Conservation (phyloP, 345 rosid genomes). For the Euphorbia lathyris region DNA sequence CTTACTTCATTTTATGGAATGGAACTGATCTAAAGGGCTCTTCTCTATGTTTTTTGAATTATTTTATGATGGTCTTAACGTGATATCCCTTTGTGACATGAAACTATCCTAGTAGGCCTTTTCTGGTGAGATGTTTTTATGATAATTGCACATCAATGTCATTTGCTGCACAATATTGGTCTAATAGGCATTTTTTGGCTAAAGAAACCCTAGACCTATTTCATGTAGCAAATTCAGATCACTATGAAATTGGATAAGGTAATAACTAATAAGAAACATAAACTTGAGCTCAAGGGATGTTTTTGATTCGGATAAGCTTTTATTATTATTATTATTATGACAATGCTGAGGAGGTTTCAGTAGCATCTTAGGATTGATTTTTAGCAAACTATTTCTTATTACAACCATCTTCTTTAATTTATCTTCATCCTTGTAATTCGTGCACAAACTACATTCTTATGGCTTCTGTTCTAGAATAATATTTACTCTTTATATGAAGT, state of each 20-base stretch:
- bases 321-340: too few relatives aligned
- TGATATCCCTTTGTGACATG: not conserved
- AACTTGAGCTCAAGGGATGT: not conserved
- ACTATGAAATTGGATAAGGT: not conserved
- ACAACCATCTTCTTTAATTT: too few relatives aligned
- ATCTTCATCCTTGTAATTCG: too few relatives aligned
- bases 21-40: too few relatives aligned
- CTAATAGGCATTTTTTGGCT: not conserved
- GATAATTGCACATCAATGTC: not conserved
- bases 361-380: not conserved
- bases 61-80: not conserved
- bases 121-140: not conserved
- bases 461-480: not conserved
- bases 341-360: not conserved
- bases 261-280: not conserved
- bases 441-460: not conserved
- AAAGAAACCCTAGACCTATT: not conserved
- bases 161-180: not conserved
- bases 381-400: not conserved
- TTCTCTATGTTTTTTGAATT: too few relatives aligned
- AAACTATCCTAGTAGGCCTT: not conserved
- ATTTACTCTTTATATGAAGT: not conserved
- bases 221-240: not conserved
- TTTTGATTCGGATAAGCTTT: too few relatives aligned
- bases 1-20: not conserved